Evolutionary conservation across 495 filamentous ascomycete species (phyloP).

Genomic region (Talaromyces borbonicus): DNA sequence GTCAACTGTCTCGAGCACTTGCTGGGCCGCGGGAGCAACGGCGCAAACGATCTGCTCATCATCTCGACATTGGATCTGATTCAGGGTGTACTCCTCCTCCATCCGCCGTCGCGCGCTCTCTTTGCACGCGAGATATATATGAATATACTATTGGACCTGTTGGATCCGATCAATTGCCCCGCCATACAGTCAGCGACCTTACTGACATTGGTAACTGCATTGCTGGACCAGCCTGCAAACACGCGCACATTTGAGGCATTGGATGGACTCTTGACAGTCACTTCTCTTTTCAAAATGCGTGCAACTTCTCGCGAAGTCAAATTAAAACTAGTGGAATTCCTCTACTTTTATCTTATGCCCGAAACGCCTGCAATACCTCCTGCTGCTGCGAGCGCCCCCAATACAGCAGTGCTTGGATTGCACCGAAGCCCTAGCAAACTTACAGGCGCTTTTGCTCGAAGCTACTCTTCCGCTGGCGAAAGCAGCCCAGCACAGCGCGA

Average conservation of each 20-base stretch:
- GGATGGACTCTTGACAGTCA: constrained; percentile 91
- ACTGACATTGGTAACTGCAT: constrained; percentile 77
- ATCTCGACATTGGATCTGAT: constrained; percentile 81
- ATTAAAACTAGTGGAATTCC: constrained; percentile 84
- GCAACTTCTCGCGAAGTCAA: constrained; percentile 80
- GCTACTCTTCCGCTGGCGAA: constrained; percentile 28
- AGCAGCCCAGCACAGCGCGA: constrained; percentile 28
- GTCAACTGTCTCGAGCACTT: constrained; percentile 81
- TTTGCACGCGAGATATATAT: constrained; percentile 90
- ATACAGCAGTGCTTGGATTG: constrained; percentile 30
- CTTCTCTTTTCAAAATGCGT: constrained; percentile 80
- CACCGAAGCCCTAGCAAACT: constrained; percentile 68
- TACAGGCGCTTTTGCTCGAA: constrained; percentile 24
- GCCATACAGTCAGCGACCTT: constrained; percentile 84
- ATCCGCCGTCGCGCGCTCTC: constrained; percentile 81
- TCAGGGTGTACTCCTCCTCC: constrained; percentile 81
- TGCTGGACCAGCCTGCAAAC: constrained; percentile 74
- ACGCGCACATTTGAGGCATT: constrained; percentile 84
- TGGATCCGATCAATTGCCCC: constrained; percentile 85
- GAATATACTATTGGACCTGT: constrained; percentile 91
- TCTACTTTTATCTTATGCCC: constrained; percentile 97
- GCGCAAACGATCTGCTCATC: constrained; percentile 81
- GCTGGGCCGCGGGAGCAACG: constrained; percentile 66
- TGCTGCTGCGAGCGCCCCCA: constrained; percentile 31
- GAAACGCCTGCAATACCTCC: constrained; percentile 52